Conservation (phyloP, 371 early-diverging fungal genomes). For the Mucor mucedo region DNA sequence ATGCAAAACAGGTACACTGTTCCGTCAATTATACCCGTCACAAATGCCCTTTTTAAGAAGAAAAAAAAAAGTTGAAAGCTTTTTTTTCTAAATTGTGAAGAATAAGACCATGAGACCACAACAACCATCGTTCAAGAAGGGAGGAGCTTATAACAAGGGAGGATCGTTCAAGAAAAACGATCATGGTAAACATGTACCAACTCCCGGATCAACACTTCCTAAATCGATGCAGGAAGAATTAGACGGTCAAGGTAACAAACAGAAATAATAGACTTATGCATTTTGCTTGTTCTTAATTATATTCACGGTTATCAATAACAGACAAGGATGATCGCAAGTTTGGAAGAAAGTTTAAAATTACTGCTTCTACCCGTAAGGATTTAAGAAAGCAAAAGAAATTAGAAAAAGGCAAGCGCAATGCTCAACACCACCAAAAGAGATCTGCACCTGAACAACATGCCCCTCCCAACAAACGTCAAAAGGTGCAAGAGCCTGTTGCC, state of each 20-base stretch:
- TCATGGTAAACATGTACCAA: slow-evolving; percentile 12
- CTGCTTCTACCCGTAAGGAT: slow-evolving; percentile 39
- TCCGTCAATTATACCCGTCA: neutral
- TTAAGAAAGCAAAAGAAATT: slow-evolving; percentile 47
- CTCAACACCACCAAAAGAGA: slow-evolving; percentile 32
- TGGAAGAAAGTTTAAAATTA: slow-evolving; percentile 35
- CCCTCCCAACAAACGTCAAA: slow-evolving; percentile 35
- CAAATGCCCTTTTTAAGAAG: neutral
- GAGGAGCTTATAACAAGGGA: slow-evolving; percentile 7
- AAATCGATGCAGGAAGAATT: slow-evolving; percentile 42
- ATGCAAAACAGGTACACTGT: no score
- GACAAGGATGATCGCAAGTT: slow-evolving; percentile 48
- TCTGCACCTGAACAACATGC: slow-evolving; percentile 17
- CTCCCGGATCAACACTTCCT: slow-evolving; percentile 44
- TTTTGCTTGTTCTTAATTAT: neutral
- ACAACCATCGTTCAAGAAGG: slow-evolving; percentile 13
- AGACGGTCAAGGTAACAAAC: slow-evolving; percentile 36
- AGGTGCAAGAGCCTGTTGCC: slow-evolving; percentile 4
- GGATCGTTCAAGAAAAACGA: slow-evolving; percentile 7
- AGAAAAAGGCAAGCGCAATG: slow-evolving; percentile 48
- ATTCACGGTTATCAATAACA: neutral
- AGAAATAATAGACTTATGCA: neutral
- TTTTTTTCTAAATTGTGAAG: neutral
- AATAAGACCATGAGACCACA: slow-evolving; percentile 12
- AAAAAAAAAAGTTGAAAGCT: neutral